Base-by-base conservation (phyloP, 768 basidiomycete species). In the Termitomyces titanicus region DNA sequence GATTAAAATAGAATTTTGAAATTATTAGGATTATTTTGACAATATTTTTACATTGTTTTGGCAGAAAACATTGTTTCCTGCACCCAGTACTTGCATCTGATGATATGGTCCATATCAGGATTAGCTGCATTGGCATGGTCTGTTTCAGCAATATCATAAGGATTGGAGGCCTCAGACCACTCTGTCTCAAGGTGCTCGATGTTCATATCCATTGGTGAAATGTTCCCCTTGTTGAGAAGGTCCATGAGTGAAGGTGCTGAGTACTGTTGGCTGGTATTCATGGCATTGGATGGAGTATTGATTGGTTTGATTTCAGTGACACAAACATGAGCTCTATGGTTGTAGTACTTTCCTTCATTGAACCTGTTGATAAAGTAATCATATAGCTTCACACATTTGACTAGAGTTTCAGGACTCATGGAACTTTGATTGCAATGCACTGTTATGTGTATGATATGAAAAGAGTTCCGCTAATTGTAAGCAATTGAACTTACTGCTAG, bases 141-240 rank as follows among this genome's bases (percentile, higher is more conserved):
- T n/a, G n/a, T n/a, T n/a, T n/a, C n/a, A 15, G 13, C 38, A 18
- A 54, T 20, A 47, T 54, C 45, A 39, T 47, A 54, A 4, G 53
- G 53, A 47, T 54, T 22, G 15, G 33, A 2, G n/a, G n/a, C n/a
- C n/a, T n/a, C n/a, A n/a, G n/a, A n/a, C n/a, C n/a, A n/a, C n/a
- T n/a, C n/a, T n/a, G 1, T 33, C 31, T 54, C 22, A 1, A 38
- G 27, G 2, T 10, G 33, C 13, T 29, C 53, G 9, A 44, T 27
- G 17, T 54, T 38, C 5, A 47, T 25, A 37, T 47, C 45, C 15
- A 27, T 4, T 0, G 53, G 53, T 37, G 34, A 47, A 33, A 47
- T 35, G 15, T 54, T 54, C n/a, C 47, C 53, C 11, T 54, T 6
- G 10, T 54, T 54, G 31, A 54, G 53, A 18, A 54, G 46, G n/a